Percentiles rank a stretch among this genome's conserved stretches.
Evolutionary conservation across 768 basidiomycete species (phyloP).

Genomic region (Pleurotus platypus): DNA sequence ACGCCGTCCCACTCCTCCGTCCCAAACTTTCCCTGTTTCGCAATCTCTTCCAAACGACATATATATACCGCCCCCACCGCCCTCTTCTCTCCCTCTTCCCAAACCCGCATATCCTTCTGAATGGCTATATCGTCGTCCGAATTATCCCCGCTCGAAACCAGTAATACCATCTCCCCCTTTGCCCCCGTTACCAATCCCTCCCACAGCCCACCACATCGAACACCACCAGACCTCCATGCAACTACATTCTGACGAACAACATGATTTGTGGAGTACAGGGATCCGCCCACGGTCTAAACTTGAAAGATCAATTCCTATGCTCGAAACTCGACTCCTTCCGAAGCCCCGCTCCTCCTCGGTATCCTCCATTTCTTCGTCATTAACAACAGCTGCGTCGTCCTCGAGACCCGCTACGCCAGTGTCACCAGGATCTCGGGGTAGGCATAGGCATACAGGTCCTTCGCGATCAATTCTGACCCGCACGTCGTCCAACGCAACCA

Average conservation of each 20-base stretch:
- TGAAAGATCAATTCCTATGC: slow-evolving; percentile 26
- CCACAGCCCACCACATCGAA: slow-evolving; percentile 23
- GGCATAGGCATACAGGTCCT: background rate
- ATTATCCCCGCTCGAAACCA: slow-evolving; percentile 24
- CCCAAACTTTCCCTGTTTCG: slow-evolving; percentile 12
- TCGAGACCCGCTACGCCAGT: slow-evolving; percentile 1
- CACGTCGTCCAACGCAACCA: slow-evolving; percentile 34
- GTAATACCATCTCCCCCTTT: slow-evolving; percentile 23
- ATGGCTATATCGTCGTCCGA: slow-evolving; percentile 47
- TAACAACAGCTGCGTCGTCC: slow-evolving; percentile 1
- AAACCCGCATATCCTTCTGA: slow-evolving; percentile 28
- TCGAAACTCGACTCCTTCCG: slow-evolving; percentile 24
- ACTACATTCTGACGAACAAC: slow-evolving; percentile 6
- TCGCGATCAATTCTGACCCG: slow-evolving; percentile 46
- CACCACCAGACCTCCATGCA: slow-evolving; percentile 10
- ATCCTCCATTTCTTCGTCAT: slow-evolving; percentile 21
- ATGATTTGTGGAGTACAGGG: slow-evolving; percentile 34
- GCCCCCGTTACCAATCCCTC: slow-evolving; percentile 19
- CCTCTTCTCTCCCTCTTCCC: slow-evolving; percentile 17
- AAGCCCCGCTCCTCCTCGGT: slow-evolving; percentile 23
- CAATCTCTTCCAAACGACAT: slow-evolving; percentile 12
- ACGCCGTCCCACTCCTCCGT: slow-evolving; percentile 16
- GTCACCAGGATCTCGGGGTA: background rate
- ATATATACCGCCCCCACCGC: slow-evolving; percentile 19
- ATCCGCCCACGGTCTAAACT: slow-evolving; percentile 32